Conservation (phyloP, 305 asterid genomes). For the Solanum aculeatissimum region DNA sequence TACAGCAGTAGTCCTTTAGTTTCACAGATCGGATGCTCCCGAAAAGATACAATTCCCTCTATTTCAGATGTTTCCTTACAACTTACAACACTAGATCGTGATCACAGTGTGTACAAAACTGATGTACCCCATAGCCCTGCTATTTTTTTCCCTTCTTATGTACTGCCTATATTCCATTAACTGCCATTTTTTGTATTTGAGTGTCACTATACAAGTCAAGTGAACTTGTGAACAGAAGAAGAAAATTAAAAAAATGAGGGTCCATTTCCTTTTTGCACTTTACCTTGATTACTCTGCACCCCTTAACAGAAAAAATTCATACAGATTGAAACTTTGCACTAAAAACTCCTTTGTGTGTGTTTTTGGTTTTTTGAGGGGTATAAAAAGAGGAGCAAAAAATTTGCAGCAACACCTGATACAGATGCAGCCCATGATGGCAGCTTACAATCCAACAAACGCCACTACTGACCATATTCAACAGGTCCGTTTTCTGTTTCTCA, state of each 20-base stretch:
- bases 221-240: slow-evolving; percentile 8
- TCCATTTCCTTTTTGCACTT: slow-evolving; percentile 2
- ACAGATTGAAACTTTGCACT: neutral
- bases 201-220: neutral
- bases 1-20: too few species aligned
- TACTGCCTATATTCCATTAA: too few species aligned
- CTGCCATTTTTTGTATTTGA: too few species aligned
- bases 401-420: slow-evolving; percentile 47
- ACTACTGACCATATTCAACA: slow-evolving; percentile 38
- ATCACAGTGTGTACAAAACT: neutral
- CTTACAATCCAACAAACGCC: slow-evolving; percentile 35
- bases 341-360: neutral
- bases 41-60: too few species aligned
- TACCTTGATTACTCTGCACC: neutral
- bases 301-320: slow-evolving; percentile 3
- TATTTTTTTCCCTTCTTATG: neutral
- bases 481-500: slow-evolving; percentile 7
- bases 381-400: neutral
- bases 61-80: too few species aligned
- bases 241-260: neutral
- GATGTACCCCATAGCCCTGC: neutral
- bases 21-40: too few species aligned
- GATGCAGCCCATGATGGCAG: slow-evolving; percentile 50
- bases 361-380: neutral
- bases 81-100: too few species aligned